phyloP scores from a whole-genome alignment of 345 rosid species.

The Populus davidiana region DNA sequence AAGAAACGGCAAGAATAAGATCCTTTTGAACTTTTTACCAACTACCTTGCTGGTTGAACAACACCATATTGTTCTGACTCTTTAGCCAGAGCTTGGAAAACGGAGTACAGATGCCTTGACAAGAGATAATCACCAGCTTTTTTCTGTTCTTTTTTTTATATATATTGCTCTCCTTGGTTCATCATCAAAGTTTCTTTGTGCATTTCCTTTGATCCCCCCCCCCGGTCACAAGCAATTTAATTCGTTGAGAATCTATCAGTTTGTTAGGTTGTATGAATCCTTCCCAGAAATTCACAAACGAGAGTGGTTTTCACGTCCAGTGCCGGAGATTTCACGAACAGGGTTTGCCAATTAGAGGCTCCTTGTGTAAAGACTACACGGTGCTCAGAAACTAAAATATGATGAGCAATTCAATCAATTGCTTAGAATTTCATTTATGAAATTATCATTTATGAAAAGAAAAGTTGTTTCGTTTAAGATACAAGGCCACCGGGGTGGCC shows the following conservation, averaged over 20 bases:
- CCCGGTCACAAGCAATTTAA: not conserved
- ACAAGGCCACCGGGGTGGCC: not conserved
- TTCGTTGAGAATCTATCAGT: not conserved
- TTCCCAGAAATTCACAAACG: not conserved
- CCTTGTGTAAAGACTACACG: not conserved
- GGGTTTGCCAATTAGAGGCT: not conserved
- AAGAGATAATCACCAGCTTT: too few species aligned
- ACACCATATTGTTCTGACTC: too few species aligned
- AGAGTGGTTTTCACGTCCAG: not conserved
- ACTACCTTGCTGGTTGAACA: too few species aligned
- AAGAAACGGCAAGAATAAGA: too few species aligned
- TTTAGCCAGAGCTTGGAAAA: too few species aligned
- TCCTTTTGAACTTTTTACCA: too few species aligned
- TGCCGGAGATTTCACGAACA: not conserved
- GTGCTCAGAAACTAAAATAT: too few species aligned
- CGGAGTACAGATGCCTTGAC: too few species aligned
- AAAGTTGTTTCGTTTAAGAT: not conserved
- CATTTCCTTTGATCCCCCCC: not conserved
- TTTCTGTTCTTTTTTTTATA: too few species aligned
- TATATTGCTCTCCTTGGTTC: not conserved
- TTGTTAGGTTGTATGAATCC: not conserved
- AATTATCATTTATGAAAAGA: not conserved
- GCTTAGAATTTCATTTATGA: not conserved
- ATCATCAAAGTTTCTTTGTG: too few species aligned
- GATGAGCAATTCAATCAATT: not conserved